Evolutionary conservation across 179 eudicot species (phyloP).

Genomic region (Spergularia azorica): DNA sequence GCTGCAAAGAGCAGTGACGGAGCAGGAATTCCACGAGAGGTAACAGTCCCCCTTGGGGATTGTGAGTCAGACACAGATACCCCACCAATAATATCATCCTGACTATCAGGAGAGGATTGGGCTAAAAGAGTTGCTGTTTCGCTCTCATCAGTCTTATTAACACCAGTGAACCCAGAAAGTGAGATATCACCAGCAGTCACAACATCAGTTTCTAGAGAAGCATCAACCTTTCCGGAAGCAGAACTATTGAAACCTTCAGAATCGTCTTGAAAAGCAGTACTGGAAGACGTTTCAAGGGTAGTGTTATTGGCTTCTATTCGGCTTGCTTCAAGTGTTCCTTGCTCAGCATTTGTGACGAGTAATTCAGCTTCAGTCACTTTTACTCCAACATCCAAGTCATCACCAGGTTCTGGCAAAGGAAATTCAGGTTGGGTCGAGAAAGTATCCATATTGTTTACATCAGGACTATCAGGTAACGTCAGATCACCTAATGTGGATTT

Average conservation of each 20-base stretch:
- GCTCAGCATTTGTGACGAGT: constrained; percentile 28
- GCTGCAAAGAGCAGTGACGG: constrained; percentile 78
- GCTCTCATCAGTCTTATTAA: constrained; percentile 31
- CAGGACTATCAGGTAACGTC: constrained; percentile 22
- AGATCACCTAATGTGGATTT: constrained; percentile 33
- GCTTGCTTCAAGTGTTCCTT: constrained; percentile 33
- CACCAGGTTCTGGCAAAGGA: constrained; percentile 38
- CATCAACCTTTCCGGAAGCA: constrained; percentile 32
- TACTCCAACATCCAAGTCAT: constrained; percentile 31
- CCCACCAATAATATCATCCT: constrained; percentile 37
- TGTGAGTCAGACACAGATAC: constrained; percentile 42
- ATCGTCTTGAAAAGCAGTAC: constrained; percentile 24
- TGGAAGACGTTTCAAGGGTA: constrained; percentile 35
- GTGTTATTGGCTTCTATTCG: constrained; percentile 30
- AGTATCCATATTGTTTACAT: constrained; percentile 35
- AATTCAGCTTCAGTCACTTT: constrained; percentile 31
- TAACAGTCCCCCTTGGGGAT: constrained; percentile 35
- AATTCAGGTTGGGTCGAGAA: constrained; percentile 31
- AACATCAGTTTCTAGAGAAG: constrained; percentile 32
- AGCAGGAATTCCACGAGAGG: constrained; percentile 86
- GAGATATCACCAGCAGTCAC: constrained; percentile 28
- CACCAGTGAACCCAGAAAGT: constrained; percentile 30
- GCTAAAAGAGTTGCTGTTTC: constrained; percentile 32
- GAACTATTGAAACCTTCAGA: constrained; percentile 30
- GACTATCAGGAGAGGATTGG: constrained; percentile 38